Conservation (phyloP, 768 basidiomycete species). For the Phaeotremella fagi region DNA sequence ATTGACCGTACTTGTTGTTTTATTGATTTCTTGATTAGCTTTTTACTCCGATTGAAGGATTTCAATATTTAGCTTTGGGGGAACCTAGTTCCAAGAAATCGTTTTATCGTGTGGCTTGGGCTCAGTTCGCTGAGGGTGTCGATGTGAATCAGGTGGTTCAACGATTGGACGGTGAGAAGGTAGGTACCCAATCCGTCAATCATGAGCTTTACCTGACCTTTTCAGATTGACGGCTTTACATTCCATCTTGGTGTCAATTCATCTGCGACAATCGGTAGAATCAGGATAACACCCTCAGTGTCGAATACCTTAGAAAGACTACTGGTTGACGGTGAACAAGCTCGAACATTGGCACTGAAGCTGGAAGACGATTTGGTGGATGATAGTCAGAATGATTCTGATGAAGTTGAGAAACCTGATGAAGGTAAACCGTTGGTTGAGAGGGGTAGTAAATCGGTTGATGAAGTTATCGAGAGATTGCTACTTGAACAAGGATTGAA, state of each 20-base stretch:
- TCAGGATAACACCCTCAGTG: slow-evolving; percentile 76
- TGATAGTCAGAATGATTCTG: slow-evolving; percentile 44
- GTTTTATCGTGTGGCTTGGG: slow-evolving; percentile 92
- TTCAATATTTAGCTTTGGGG: slow-evolving; percentile 79
- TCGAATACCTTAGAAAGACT: slow-evolving; percentile 75
- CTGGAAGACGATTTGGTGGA: slow-evolving; percentile 62
- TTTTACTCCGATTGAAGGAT: slow-evolving; percentile 71
- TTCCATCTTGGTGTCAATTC: slow-evolving; percentile 68
- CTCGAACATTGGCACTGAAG: slow-evolving; percentile 64
- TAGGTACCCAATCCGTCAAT: slow-evolving; percentile 45
- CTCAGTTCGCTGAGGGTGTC: slow-evolving; percentile 75
- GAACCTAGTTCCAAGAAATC: slow-evolving; percentile 89
- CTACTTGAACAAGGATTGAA: slow-evolving; percentile 58
- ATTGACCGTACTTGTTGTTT: neutral
- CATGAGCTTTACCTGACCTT: neutral
- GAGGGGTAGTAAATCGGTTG: slow-evolving; percentile 68
- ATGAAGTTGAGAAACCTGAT: slow-evolving; percentile 38
- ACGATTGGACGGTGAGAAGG: slow-evolving; percentile 80
- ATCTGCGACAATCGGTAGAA: slow-evolving; percentile 64
- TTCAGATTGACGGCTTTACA: slow-evolving; percentile 89
- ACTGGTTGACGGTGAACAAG: slow-evolving; percentile 72
- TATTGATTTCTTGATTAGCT: slow-evolving; percentile 54
- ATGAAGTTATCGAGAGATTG: slow-evolving; percentile 72
- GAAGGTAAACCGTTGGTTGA: slow-evolving; percentile 50
- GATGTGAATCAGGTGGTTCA: slow-evolving; percentile 70